These are phyloP conservation scores for Yamadazyma triangularis DNA, from an alignment of 1,139 yeast species.

Conservation along the genomic window DNA sequence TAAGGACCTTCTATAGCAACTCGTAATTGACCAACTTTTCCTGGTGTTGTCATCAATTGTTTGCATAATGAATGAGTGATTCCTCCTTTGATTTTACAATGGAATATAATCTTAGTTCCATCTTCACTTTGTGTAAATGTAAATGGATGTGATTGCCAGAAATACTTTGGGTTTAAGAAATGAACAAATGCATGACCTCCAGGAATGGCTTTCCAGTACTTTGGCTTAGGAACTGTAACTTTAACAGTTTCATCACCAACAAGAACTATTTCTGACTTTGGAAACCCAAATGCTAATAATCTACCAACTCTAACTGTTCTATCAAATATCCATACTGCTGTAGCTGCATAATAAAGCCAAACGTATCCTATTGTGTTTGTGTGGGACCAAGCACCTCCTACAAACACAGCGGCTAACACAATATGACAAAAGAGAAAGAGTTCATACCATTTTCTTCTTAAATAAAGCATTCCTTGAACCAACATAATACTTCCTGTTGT, in stretches of 20 bases:
- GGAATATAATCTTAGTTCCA: slow-evolving; percentile 25
- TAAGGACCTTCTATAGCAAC: slow-evolving; percentile 42
- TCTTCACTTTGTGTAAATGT: slow-evolving; percentile 39
- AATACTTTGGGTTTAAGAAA: slow-evolving; percentile 36
- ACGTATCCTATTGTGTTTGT: slow-evolving; percentile 39
- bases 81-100: slow-evolving; percentile 44
- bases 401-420: slow-evolving; percentile 49
- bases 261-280: slow-evolving; percentile 45
- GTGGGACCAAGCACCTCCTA: slow-evolving; percentile 62
- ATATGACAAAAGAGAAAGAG: slow-evolving; percentile 58
- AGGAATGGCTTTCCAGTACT: slow-evolving; percentile 37
- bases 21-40: slow-evolving; percentile 27
- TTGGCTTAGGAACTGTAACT: slow-evolving; percentile 31
- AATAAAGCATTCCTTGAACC: slow-evolving; percentile 32
- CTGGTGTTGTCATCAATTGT: slow-evolving; percentile 47
- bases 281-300: slow-evolving; percentile 44
- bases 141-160: slow-evolving; percentile 60
- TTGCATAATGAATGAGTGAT: slow-evolving; percentile 37
- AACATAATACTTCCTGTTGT: slow-evolving; percentile 25
- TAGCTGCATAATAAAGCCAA: slow-evolving; percentile 47
- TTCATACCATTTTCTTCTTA: slow-evolving; percentile 62
- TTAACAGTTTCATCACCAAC: slow-evolving; percentile 43
- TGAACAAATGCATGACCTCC: slow-evolving; percentile 37
- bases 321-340: slow-evolving; percentile 64
- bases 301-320: slow-evolving; percentile 50